phyloP scores from a whole-genome alignment of 108 stramenopile species.

The Thalassiosira profunda region DNA sequence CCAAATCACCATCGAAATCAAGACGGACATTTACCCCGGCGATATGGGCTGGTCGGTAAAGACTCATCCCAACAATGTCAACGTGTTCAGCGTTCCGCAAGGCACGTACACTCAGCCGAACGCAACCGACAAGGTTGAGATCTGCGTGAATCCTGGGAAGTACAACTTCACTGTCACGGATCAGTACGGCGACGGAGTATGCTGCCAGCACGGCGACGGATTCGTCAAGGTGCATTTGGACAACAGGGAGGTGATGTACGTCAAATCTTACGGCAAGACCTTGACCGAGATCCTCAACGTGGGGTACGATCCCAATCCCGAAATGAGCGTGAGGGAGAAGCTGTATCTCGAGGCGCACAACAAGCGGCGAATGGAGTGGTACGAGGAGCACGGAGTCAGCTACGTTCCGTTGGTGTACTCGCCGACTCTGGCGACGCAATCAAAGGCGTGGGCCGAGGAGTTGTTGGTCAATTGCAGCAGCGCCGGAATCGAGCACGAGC shows the following conservation, averaged over 20 bases:
- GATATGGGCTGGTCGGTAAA: conserved; percentile 44
- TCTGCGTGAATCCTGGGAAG: conserved; percentile 15
- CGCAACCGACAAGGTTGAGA: conserved; percentile 9
- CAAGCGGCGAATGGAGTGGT: conserved; percentile 27
- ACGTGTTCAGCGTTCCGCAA: conserved; percentile 8
- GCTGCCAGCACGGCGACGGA: conserved; percentile 37
- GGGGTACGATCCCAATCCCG: conserved; percentile 32
- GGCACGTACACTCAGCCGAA: conserved; percentile 21
- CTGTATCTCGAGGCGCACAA: conserved; percentile 46
- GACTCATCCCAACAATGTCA: conserved; percentile 2
- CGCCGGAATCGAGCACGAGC: neutral
- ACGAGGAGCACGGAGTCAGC: conserved; percentile 5
- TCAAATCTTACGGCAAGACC: conserved; percentile 6
- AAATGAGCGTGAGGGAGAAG: conserved; percentile 32
- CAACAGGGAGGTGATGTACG: conserved; percentile 20
- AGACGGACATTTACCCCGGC: conserved; percentile 23
- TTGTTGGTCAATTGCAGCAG: conserved; percentile 14
- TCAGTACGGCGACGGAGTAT: conserved; percentile 50
- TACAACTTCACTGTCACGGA: conserved; percentile 47
- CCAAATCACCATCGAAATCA: conserved; percentile 41
- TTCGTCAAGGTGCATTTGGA: conserved; percentile 27
- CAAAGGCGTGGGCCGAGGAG: conserved; percentile 38
- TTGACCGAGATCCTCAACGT: conserved; percentile 30
- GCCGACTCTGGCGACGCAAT: conserved; percentile 26
- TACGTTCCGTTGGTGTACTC: conserved; percentile 45